Base-by-base conservation (phyloP, 345 rosid species). In the Pugionium dolabratum region DNA sequence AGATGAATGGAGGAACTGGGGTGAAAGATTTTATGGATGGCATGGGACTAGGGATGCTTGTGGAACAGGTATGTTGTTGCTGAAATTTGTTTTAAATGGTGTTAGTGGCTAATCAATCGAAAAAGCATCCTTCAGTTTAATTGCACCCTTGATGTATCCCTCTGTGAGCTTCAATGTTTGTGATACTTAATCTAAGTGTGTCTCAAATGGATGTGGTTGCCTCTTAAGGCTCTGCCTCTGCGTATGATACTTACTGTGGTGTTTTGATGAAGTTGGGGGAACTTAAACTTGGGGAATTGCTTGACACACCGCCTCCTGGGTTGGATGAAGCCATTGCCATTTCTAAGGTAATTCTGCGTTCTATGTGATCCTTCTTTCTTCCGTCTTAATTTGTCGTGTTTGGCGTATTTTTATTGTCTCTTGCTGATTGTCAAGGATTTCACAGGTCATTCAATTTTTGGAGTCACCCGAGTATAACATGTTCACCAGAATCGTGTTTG, bases 221-320 rank as follows among this genome's bases (percentile, higher is more conserved):
- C 37, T 56, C 27, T 63, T 31, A 50, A 30, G 39, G 33, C 4
- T 33, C 34, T 42, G 36, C 10, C 4, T 33, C 34, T 42, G 36
- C 10, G 11, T 34, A 45, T 53, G 62, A 55, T 31, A 32, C 39
- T 52, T 61, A 30, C 2, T 64, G 3, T 37, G 10, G 29, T 4
- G 25, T 44, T 60, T 43, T 56, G 32, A 63, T 67, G 42, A 40
- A 90, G 99, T 71, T 94, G 71, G 97, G 97, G 34, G 99, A 94
- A 65, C 75, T 90, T 61, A 90, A 94, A 72, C 79, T 94, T 47
- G 97, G 99, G 75, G 99, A 85, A 69, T 79, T 94, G 68, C 85
- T 90, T 10, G 99, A 94, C 70, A 83, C 97, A 18, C 99, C 99
- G n/a, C 99, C 99, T 76, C 99, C 97, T 60, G 97, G 99, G 62